Evolutionary conservation across 768 basidiomycete genomes (phyloP), one percentile per base, ranked within the genome.

Genomic region (Tricholoma furcatifolium): DNA sequence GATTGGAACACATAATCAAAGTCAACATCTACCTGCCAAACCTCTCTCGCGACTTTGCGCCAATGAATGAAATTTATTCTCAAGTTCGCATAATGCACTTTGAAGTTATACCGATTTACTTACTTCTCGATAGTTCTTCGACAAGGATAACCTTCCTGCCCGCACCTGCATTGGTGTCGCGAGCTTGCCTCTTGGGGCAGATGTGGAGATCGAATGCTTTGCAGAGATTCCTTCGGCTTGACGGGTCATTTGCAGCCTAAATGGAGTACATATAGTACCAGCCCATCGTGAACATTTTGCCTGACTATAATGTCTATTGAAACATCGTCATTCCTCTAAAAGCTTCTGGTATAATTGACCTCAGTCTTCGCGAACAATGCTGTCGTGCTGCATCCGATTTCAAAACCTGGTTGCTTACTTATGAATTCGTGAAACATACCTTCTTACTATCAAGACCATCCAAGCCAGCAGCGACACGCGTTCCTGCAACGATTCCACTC

Each of bases 401-500:
- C 21, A 38, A 31, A 34, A 10, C 6, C 20, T 23, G 32, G n/a
- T 8, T 8, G 12, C 30, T 18, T n/a, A 41, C 17, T 18, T n/a
- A n/a, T n/a, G 20, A 27, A 21, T 32, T 51, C 14, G 27, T 11
- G 20, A 45, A 43, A 38, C 66, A 43, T 52, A 73, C 75, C 61
- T 72, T 70, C 42, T 50, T 60, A 36, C 67, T 67, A 51, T 74
- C 69, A 43, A 79, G 73, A 2, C 68, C 67, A 47, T 79, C 70
- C 48, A 88, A 67, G 1, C 91, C 92, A 9, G 91, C 87, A 2
- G 88, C 78, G 11, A 88, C 82, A 46, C 93, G 77, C 36, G 84
- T 77, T 3, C 91, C 91, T 3, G 87, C 88, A 24, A 95, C 80
- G 38, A 94, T 66, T 1, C 84, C 83, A 55, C 86, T 88, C 91